Conservation (phyloP, 495 filamentous ascomycete species). For the Chlorociboria aeruginascens region DNA sequence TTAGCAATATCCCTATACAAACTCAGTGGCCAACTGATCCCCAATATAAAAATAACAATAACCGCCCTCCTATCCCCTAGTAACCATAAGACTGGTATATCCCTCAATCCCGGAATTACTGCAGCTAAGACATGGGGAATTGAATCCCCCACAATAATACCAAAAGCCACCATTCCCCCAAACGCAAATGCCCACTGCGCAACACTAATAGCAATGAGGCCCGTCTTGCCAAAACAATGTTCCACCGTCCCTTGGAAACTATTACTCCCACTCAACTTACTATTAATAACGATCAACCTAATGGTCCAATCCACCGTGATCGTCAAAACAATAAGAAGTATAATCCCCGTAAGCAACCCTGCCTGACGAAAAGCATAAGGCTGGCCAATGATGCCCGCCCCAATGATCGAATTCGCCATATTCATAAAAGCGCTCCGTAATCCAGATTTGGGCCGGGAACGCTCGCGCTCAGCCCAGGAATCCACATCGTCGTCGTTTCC, state of each 20-base stretch:
- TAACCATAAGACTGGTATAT: conserved; percentile 68
- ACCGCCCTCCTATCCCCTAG: conserved; percentile 69
- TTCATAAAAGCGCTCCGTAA: conserved; percentile 71
- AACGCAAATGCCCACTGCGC: conserved; percentile 98
- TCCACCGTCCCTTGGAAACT: conserved; percentile 94
- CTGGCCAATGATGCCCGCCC: conserved; percentile 94
- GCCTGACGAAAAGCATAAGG: conserved; percentile 91
- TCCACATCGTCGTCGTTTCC: conserved; percentile 25
- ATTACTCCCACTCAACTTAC: conserved; percentile 81
- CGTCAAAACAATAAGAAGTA: conserved; percentile 69
- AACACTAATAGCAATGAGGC: conserved; percentile 77
- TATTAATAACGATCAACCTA: conserved; percentile 88
- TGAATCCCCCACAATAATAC: conserved; percentile 90
- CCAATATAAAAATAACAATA: conserved; percentile 74
- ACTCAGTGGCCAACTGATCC: conserved; percentile 83
- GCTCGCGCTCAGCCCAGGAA: conserved; percentile 31
- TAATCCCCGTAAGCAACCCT: conserved; percentile 65
- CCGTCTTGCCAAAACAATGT: conserved; percentile 78
- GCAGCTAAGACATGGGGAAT: conserved; percentile 83
- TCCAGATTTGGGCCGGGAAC: conserved; percentile 33
- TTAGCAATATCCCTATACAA: conserved; percentile 96
- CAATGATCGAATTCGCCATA: conserved; percentile 98
- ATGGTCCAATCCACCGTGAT: conserved; percentile 94
- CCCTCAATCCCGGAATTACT: conserved; percentile 61
- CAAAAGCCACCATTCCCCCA: conserved; percentile 96